These are phyloP conservation scores for Cryptococcus deneoformans DNA, from an alignment of 1,284 basidiomycete species.

Conservation along the genomic window DNA sequence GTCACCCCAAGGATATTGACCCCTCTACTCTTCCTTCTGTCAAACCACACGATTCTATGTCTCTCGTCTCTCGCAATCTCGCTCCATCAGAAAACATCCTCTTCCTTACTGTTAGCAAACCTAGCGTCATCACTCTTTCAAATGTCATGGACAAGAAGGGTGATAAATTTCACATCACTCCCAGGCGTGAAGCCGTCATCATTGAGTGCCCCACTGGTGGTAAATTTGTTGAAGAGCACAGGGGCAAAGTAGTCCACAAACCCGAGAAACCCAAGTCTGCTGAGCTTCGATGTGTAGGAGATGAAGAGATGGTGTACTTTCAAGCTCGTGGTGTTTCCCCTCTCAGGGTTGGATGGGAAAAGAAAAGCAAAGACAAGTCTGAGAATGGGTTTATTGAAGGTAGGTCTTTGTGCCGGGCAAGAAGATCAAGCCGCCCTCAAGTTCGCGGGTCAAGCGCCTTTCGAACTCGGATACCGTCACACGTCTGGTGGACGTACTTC, in stretches of 20 bases:
- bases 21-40: conserved; percentile 44
- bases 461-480: conserved; percentile 62
- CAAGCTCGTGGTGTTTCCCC: conserved; percentile 74
- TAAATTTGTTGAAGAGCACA: conserved; percentile 25
- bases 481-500: conserved; percentile 11
- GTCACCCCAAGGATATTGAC: conserved; percentile 41
- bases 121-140: conserved; percentile 64
- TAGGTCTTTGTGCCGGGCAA: conserved; percentile 76
- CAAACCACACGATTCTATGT: conserved; percentile 36
- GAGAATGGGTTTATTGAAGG: conserved; percentile 68
- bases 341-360: conserved; percentile 71
- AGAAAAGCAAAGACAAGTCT: conserved; percentile 56
- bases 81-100: conserved; percentile 69
- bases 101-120: conserved; percentile 66
- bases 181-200: conserved; percentile 65
- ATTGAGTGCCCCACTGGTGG: conserved; percentile 73
- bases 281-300: conserved; percentile 65
- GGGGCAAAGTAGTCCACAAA: conserved; percentile 30
- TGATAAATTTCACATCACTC: conserved; percentile 60
- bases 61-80: conserved; percentile 50
- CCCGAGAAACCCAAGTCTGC: conserved; percentile 47
- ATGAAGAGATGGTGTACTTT: conserved; percentile 62
- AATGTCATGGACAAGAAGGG: conserved; percentile 67
- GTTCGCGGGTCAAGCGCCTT: conserved; percentile 76
- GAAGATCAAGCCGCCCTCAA: conserved; percentile 77